Evolutionary conservation across 148 eudicot genomes (phyloP).

Genomic region (Persicaria maculosa): DNA sequence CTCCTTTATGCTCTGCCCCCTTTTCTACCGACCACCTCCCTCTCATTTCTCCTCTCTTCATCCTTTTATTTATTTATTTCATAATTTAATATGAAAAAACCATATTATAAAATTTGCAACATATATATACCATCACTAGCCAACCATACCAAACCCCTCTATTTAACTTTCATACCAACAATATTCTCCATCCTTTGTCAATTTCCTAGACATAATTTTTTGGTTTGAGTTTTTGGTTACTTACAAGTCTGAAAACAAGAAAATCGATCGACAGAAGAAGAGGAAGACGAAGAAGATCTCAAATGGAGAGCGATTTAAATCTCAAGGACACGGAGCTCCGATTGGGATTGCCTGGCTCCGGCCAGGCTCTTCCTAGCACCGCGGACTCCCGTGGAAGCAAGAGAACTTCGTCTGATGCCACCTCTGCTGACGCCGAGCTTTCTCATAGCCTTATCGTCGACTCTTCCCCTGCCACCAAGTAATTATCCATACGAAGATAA

Average conservation of each 20-base stretch:
- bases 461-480: not conserved
- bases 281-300: not conserved
- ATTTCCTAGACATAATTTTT: too few relatives aligned
- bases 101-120: not conserved
- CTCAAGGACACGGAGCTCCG: conserved; percentile 19
- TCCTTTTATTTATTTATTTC: not conserved
- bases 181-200: too few relatives aligned
- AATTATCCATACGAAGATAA: not conserved
- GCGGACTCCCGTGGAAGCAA: not conserved
- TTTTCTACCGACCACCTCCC: conserved; percentile 8
- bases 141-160: conserved; percentile 1
- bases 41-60: not conserved
- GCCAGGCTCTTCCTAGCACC: not conserved
- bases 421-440: not conserved
- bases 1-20: conserved; percentile 12
- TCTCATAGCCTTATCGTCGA: not conserved
- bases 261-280: not conserved
- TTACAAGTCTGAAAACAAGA: too few relatives aligned
- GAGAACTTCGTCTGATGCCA: not conserved
- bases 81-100: not conserved
- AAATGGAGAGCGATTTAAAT: conserved; percentile 10
- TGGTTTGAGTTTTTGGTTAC: too few relatives aligned
- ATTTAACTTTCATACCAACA: not conserved
- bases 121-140: not conserved
- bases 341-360: conserved; percentile 14